Conservation (phyloP, 257 asterid genomes). For the Solanum pennellii region DNA sequence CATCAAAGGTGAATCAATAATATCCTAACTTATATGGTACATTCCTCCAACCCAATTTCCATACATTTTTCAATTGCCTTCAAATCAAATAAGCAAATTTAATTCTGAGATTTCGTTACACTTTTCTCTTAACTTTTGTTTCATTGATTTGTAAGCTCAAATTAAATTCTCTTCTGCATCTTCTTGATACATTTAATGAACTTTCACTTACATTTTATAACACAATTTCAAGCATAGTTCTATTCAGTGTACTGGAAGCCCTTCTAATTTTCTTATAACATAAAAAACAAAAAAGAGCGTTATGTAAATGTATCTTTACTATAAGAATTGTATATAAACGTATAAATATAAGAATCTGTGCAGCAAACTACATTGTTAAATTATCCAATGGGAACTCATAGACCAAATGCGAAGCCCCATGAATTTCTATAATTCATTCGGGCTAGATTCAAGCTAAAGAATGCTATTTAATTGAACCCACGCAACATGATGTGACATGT, state of each 20-base stretch:
- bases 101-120: neutral
- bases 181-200: no score
- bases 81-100: no score
- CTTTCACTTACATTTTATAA: no score
- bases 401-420: neutral
- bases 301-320: neutral
- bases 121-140: neutral
- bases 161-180: neutral
- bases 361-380: neutral
- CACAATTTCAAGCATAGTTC: neutral
- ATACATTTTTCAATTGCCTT: neutral
- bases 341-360: neutral
- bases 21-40: neutral
- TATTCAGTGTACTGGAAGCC: neutral
- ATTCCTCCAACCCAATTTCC: neutral
- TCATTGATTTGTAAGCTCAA: neutral
- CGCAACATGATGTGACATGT: neutral
- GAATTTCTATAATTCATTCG: neutral
- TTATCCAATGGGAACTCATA: neutral
- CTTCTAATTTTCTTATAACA: neutral
- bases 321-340: neutral
- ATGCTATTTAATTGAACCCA: neutral
- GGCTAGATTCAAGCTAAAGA: neutral
- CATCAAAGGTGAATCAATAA: neutral
- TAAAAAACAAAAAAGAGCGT: neutral